phyloP scores from a whole-genome alignment of 257 asterid species.

The Solanum paucissectum region DNA sequence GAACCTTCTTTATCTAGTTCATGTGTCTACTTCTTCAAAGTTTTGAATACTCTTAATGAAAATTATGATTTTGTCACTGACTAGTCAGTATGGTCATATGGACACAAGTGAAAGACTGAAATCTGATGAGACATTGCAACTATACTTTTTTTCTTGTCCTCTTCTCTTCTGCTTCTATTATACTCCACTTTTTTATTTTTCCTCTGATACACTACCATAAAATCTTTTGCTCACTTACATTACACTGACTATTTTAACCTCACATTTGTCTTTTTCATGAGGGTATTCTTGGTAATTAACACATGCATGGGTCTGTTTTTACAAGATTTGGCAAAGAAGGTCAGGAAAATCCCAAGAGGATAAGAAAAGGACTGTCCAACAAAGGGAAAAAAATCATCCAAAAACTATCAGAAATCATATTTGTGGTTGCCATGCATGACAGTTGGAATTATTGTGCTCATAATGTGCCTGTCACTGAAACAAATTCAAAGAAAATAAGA shows the following conservation, averaged over 20 bases:
- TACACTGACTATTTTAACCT: background rate
- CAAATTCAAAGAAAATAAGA: background rate
- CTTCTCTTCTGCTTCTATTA: background rate
- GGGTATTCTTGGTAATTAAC: background rate
- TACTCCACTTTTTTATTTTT: background rate
- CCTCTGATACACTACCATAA: background rate
- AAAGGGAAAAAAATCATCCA: background rate
- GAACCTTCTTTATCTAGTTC: too few species aligned
- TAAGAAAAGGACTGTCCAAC: background rate
- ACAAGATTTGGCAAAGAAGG: background rate
- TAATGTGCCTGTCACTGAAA: background rate
- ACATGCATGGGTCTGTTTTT: background rate
- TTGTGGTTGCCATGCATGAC: background rate
- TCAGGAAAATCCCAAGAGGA: background rate
- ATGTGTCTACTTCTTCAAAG: too few species aligned
- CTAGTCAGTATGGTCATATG: background rate
- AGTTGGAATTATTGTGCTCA: background rate
- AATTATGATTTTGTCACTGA: too few species aligned
- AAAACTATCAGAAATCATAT: background rate
- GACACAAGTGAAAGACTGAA: background rate
- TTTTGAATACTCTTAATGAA: too few species aligned
- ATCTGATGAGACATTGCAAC: background rate
- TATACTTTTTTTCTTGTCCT: background rate
- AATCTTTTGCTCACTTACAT: background rate
- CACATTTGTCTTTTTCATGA: background rate